phyloP scores from a whole-genome alignment of 2,329 filamentous ascomycete genomes.

The Neopestalotiopsis sp. region DNA sequence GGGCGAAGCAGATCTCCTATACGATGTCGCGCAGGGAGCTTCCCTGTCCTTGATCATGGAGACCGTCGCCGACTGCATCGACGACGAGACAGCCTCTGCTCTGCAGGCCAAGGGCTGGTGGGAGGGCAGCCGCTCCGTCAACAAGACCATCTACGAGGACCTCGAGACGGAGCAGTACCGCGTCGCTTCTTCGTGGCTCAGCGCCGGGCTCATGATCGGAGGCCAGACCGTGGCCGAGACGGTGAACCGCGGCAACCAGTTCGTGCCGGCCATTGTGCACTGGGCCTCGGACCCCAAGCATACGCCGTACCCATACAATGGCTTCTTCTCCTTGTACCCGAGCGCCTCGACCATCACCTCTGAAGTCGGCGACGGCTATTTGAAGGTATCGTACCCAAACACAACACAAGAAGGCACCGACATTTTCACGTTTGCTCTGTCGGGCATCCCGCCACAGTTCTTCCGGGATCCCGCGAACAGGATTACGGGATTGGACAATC shows the following conservation, averaged over 20 bases:
- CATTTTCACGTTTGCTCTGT: constrained; percentile 46
- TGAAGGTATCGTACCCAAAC: constrained; percentile 46
- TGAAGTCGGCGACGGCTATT: constrained; percentile 38
- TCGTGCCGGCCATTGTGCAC: constrained; percentile 51
- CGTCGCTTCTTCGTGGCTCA: constrained; percentile 46
- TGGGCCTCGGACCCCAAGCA: constrained; percentile 48
- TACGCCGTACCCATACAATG: constrained; percentile 44
- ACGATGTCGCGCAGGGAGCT: constrained; percentile 46
- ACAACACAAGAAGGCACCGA: constrained; percentile 43
- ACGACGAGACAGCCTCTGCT: constrained; percentile 31
- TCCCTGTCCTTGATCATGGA: constrained; percentile 45
- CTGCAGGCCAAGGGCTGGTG: constrained; percentile 39
- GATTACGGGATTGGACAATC: constrained; percentile 37
- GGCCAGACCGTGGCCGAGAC: constrained; percentile 43
- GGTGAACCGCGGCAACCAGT: constrained; percentile 44
- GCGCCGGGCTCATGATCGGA: constrained; percentile 49
- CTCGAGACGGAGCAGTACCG: constrained; percentile 37
- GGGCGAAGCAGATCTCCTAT: constrained; percentile 46
- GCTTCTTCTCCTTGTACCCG: constrained; percentile 47
- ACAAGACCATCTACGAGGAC: constrained; percentile 41
- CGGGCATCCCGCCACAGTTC: constrained; percentile 45
- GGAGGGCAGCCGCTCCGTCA: constrained; percentile 41
- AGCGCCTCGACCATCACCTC: constrained; percentile 48
- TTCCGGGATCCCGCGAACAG: constrained; percentile 37
- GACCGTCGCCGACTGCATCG: constrained; percentile 35